A percentile compares a stretch with the other conserved stretches of the same genome.
phyloP scores from a whole-genome alignment of 257 asterid genomes.

The Scutellaria barbata region DNA sequence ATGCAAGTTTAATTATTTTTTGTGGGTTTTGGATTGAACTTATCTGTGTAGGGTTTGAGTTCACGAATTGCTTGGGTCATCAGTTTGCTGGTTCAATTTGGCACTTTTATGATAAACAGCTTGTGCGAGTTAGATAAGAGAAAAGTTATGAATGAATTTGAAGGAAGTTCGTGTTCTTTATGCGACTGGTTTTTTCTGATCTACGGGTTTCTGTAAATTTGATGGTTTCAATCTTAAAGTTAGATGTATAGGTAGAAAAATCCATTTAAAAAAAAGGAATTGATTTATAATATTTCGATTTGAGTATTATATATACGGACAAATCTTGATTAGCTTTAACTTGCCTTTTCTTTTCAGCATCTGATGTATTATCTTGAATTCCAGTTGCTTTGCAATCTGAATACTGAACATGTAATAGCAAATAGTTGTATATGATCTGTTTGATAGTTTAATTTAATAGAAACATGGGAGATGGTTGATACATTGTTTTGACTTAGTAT shows the following conservation, averaged over 20 bases:
- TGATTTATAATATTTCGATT: background rate
- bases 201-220: background rate
- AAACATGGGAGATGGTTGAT: background rate
- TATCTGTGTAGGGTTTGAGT: slow-evolving; percentile 1
- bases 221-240: slow-evolving; percentile 21
- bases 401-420: background rate
- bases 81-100: background rate
- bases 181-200: background rate
- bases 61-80: background rate
- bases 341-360: background rate
- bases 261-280: background rate
- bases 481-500: too few species aligned
- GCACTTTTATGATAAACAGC: background rate
- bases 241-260: background rate
- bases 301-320: background rate
- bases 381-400: background rate
- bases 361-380: background rate
- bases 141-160: background rate
- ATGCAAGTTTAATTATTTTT: background rate
- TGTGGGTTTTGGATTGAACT: slow-evolving; percentile 1
- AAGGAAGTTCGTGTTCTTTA: background rate
- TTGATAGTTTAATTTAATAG: background rate
- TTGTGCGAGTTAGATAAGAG: background rate
- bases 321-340: background rate
- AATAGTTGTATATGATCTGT: background rate